Percentiles rank a stretch among this genome's conserved stretches.
Conservation (phyloP, 169 alveolate genomes). For the Cryptosporidium muris region DNA sequence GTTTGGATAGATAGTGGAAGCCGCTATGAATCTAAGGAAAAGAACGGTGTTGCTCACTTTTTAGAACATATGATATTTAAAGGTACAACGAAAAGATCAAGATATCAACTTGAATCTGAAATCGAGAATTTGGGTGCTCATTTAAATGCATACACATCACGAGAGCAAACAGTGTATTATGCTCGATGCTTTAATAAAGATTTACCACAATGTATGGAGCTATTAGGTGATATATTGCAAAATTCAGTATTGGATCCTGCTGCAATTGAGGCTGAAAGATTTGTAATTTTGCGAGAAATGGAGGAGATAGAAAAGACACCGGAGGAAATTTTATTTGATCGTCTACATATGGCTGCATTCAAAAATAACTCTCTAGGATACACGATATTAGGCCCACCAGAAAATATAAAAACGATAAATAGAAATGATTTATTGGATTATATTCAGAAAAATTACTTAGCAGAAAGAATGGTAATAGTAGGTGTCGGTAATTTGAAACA, state of each 20-base stretch:
- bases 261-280: conserved; percentile 90
- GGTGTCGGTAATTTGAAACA: conserved; percentile 93
- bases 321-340: conserved; percentile 93
- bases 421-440: conserved; percentile 88
- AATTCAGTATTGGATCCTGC: conserved; percentile 87
- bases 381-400: conserved; percentile 89
- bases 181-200: conserved; percentile 87
- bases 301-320: conserved; percentile 90
- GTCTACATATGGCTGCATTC: conserved; percentile 80
- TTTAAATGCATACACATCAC: conserved; percentile 95
- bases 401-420: conserved; percentile 85
- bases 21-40: conserved; percentile 89
- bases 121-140: conserved; percentile 96
- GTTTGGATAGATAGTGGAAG: conserved; percentile 95
- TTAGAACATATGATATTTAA: conserved; percentile 96
- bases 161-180: conserved; percentile 95
- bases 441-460: conserved; percentile 87
- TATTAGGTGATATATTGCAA: conserved; percentile 90
- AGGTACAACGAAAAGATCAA: conserved; percentile 90
- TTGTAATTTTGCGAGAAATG: conserved; percentile 93
- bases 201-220: conserved; percentile 87
- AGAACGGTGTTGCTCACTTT: conserved; percentile 96
- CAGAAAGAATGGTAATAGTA: conserved; percentile 89
- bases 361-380: conserved; percentile 80
- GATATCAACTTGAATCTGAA: conserved; percentile 91